These are phyloP conservation scores for Oxytropis ochrocephala DNA, from an alignment of 306 rosid genomes.

Conservation along the genomic window DNA sequence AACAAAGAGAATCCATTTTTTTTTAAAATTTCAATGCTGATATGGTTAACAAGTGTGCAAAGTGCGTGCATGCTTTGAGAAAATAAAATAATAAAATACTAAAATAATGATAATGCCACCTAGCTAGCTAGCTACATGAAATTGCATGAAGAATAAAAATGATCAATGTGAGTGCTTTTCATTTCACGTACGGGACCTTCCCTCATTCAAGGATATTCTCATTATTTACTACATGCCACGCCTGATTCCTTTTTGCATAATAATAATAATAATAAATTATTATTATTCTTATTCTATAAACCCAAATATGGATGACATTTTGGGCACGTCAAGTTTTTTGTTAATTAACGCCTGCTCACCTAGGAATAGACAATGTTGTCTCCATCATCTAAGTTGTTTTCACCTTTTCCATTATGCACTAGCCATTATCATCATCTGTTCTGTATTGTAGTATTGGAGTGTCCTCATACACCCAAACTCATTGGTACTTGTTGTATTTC, in stretches of 20 bases:
- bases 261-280: slow-evolving; percentile 23
- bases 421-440: slow-evolving; percentile 32
- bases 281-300: slow-evolving; percentile 40
- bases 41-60: slow-evolving; percentile 38
- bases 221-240: slow-evolving; percentile 77
- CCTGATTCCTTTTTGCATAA: slow-evolving; percentile 52
- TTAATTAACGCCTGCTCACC: slow-evolving; percentile 36
- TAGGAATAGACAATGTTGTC: slow-evolving; percentile 61
- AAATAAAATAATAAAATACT: slow-evolving; percentile 17
- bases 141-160: slow-evolving; percentile 69
- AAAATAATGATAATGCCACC: slow-evolving; percentile 62
- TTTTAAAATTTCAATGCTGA: slow-evolving; percentile 20
- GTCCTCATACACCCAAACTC: slow-evolving; percentile 30
- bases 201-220: slow-evolving; percentile 82
- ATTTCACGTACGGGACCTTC: slow-evolving; percentile 62
- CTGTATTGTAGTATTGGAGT: too few species aligned
- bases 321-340: slow-evolving; percentile 53
- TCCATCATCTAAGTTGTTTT: slow-evolving; percentile 42
- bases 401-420: slow-evolving; percentile 40
- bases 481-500: slow-evolving; percentile 32
- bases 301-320: slow-evolving; percentile 48
- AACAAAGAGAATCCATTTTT: slow-evolving; percentile 26
- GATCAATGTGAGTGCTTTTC: slow-evolving; percentile 52
- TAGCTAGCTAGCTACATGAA: slow-evolving; percentile 55
- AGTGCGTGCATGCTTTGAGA: slow-evolving; percentile 43